Evolutionary conservation across 345 rosid species (phyloP).

Genomic region (Linum lewisii): DNA sequence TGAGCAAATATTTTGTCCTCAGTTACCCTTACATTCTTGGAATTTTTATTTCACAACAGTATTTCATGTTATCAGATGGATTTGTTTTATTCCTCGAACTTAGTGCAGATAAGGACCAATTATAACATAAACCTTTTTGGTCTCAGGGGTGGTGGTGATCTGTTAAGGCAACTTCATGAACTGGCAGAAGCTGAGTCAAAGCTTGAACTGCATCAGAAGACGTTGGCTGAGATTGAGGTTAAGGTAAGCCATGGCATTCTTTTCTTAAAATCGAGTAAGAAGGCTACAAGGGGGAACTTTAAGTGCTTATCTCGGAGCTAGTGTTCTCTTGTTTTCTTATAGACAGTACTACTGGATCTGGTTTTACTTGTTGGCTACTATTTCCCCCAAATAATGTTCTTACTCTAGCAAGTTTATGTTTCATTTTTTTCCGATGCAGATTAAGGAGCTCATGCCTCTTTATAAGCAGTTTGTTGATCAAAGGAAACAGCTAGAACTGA

Average conservation of each 20-base stretch:
- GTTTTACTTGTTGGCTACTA: neutral
- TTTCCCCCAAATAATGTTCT: neutral
- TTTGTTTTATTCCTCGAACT: neutral
- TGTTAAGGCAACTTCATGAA: slow-evolving; percentile 72
- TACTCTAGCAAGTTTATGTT: neutral
- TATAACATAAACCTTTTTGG: slow-evolving; percentile 10
- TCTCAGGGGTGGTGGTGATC: slow-evolving; percentile 74
- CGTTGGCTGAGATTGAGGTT: slow-evolving; percentile 61
- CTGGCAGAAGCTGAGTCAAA: slow-evolving; percentile 72
- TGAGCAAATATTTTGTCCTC: neutral
- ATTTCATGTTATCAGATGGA: slow-evolving; percentile 2
- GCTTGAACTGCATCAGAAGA: slow-evolving; percentile 54
- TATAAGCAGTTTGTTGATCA: slow-evolving; percentile 61
- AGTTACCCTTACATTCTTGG: neutral
- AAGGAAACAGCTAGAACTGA: slow-evolving; percentile 72
- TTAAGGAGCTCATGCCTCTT: slow-evolving; percentile 59
- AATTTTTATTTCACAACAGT: too few species aligned
- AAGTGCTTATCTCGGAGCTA: too few species aligned
- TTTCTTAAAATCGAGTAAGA: neutral
- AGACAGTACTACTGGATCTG: too few species aligned
- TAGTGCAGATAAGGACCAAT: neutral
- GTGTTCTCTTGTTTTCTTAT: too few species aligned
- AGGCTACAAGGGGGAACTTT: too few species aligned
- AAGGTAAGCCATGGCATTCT: slow-evolving; percentile 37
- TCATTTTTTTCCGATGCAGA: slow-evolving; percentile 31